Evolutionary conservation across 306 rosid species (phyloP).

Genomic region (Cyclanthera cordifolia): DNA sequence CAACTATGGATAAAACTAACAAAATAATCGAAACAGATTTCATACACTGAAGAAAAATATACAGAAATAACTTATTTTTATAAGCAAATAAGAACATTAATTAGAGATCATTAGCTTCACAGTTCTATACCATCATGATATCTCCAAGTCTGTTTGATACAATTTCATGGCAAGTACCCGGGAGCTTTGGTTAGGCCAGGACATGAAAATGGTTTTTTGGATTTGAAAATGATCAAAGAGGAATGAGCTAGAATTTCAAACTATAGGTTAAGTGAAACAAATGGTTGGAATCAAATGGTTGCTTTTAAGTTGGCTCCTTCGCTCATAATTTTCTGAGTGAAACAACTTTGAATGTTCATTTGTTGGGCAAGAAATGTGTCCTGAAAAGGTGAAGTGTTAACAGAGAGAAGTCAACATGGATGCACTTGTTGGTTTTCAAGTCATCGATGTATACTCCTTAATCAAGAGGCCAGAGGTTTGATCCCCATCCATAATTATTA

Average conservation of each 20-base stretch:
- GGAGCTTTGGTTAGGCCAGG: not conserved
- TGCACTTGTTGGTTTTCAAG: not conserved
- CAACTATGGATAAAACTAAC: not conserved
- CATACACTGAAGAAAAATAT: not conserved
- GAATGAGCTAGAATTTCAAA: not conserved
- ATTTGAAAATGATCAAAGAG: not conserved
- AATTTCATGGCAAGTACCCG: not conserved
- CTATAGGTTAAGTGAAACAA: too few species aligned
- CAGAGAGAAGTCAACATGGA: not conserved
- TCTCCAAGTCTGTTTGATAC: not conserved
- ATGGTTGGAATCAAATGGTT: not conserved
- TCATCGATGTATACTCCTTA: not conserved
- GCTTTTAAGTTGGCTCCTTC: not conserved
- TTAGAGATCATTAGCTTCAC: not conserved
- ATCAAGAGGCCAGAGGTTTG: too few species aligned
- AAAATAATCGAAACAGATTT: not conserved
- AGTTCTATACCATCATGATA: not conserved
- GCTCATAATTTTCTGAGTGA: not conserved
- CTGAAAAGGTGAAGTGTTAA: not conserved
- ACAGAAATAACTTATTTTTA: not conserved
- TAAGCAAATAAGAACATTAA: not conserved
- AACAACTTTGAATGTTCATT: not conserved
- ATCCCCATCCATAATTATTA: too few species aligned
- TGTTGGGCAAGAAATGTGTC: not conserved
- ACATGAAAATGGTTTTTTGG: not conserved